Base-by-base conservation (phyloP, 805 yeast genomes). In the Starmerella floricola region DNA sequence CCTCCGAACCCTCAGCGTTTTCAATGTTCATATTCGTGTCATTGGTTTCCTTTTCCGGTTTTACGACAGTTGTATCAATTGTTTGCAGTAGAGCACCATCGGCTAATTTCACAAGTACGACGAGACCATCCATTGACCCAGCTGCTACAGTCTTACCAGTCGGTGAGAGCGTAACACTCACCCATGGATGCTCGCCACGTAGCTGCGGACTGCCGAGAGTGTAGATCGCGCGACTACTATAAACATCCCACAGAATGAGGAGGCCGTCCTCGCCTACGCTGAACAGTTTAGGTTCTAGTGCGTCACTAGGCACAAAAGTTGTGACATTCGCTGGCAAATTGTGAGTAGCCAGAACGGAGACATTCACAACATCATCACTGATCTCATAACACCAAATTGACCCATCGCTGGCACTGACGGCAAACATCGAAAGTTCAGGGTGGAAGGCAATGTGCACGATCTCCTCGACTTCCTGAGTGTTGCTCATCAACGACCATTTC, bases 351-450 rank as follows among this genome's bases (percentile, higher is more conserved):
- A 65, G 51, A 5, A 61, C 65, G 2, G 63, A 55, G 21, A 41
- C 34, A 31, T 36, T 41, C 30, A 24, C 34, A 11, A 47, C 35
- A 19, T 32, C 38, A 12, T 79, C 73, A 45, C 73, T 77, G 31
- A 87, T 70, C 55, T 79, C 83, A 58, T 86, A 91, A 21, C 79
- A 84, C 94, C 95, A 88, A 3, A 87, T 93, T 0, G 94, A 79
- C 2, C 98, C 98, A 61, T 87, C 95, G 6, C 69, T 66, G 18
- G 85, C 88, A 48, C 97, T 96, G 57, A 83, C 84, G 12, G 97
- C 96, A 66, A 88, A 84, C 36, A 83, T 72, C 23, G 62, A 61
- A 56, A 78, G 79, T 17, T 67, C 66, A 21, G 95, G 95, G 63
- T 91, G 98, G 39, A 75, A 70, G 24, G 69, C 62, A 40, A 88